Base-by-base conservation (phyloP, 2,329 filamentous ascomycete genomes). In the Incumbomyces delicatus region DNA sequence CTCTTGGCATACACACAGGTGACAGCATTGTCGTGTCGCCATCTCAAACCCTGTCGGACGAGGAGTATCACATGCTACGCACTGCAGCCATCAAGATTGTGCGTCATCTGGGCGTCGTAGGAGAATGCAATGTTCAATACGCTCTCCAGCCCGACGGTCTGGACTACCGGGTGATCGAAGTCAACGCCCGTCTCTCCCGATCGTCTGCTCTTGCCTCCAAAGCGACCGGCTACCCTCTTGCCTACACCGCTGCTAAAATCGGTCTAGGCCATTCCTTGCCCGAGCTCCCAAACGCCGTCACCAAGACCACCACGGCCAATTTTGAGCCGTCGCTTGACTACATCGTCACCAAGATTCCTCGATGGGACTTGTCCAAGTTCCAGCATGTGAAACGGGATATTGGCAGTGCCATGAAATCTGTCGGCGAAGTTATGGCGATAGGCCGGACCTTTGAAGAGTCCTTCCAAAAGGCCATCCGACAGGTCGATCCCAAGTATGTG, bases 51-150 rank as follows among this genome's bases (percentile, higher is more conserved):
- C 75, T 98, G 61, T 94, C 86, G 61, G 92, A 98, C 60, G 92
- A 96, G 73, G 92, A 98, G 69, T 98, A 96, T 67, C 89, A 98
- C 74, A 96, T 98, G 92, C 86, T 98, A 58, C 87, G 92, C 60
- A 87, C 88, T 35, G 89, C 92, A 53, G 87, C 92, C 39, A 95
- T 96, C 74, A 96, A 96, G 76, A 95, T 98, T 61, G 86, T 98
- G 60, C 85, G 92, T 53, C 92, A 98, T 68, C 76, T 98, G 55
- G 90, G 90, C 57, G 92, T 98, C 42, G 90, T 96, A 40, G 92
- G 92, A 66, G 92, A 98, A 73, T 98, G 92, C 70, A 98, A 98
- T 66, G 89, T 95, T 30, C 90, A 96, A 70, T 98, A 98, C 67
- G 89, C 89, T 54, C 79, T 98, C 53, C 88, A 95, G 68, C 92